Conservation (phyloP, 106 monocot genomes). For the Dendrobium nobile region DNA sequence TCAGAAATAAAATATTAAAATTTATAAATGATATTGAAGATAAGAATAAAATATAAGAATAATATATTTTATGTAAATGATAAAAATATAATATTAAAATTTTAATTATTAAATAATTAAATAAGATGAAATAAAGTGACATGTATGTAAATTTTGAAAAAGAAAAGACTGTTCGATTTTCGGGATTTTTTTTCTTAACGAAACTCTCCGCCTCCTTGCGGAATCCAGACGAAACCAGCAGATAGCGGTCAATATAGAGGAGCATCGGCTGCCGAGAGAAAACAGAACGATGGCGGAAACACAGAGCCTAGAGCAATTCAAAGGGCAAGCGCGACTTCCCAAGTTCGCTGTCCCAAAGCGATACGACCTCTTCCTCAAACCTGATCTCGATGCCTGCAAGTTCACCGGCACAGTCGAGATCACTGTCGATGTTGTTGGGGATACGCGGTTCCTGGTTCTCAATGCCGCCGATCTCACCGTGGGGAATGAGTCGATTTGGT, state of each 20-base stretch:
- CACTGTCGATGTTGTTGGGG: slow-evolving; percentile 45
- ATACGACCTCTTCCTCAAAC: slow-evolving; percentile 61
- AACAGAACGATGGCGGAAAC: slow-evolving; percentile 6
- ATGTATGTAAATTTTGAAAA: too few relatives aligned
- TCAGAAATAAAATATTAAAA: too few relatives aligned
- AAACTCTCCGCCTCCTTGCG: neutral
- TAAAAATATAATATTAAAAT: too few relatives aligned
- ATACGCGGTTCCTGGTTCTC: slow-evolving; percentile 76
- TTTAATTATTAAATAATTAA: too few relatives aligned
- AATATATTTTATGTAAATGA: too few relatives aligned
- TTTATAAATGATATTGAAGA: too few relatives aligned
- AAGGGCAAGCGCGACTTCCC: slow-evolving; percentile 58
- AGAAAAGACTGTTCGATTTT: too few relatives aligned
- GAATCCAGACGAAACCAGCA: neutral
- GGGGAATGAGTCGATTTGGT: slow-evolving; percentile 36
- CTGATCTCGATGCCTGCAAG: slow-evolving; percentile 60
- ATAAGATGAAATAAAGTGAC: too few relatives aligned
- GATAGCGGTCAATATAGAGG: neutral
- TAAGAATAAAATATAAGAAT: too few relatives aligned
- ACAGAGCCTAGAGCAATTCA: slow-evolving; percentile 56
- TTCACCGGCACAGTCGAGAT: slow-evolving; percentile 62
- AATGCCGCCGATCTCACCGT: slow-evolving; percentile 74
- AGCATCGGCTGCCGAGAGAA: neutral
- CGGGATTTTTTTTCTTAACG: neutral
- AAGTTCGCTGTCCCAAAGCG: slow-evolving; percentile 55